Evolutionary conservation across 2,329 filamentous ascomycete genomes (phyloP).

Genomic region (Scedosporium dehoogii): DNA sequence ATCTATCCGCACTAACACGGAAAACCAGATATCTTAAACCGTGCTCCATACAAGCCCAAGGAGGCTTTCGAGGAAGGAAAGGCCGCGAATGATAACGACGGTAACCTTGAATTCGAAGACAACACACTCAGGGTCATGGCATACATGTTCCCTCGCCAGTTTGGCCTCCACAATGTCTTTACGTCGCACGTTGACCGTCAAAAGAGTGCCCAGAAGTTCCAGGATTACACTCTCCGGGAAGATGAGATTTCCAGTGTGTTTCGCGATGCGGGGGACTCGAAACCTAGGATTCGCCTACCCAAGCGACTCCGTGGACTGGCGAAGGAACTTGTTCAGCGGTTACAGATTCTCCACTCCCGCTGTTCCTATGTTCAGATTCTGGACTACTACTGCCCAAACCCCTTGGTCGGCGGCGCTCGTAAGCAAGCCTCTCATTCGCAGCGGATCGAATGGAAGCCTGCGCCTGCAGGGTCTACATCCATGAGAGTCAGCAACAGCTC

Average conservation of each 20-base stretch:
- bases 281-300: slow-evolving; percentile 30
- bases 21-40: slow-evolving; percentile 9
- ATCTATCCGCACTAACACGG: neutral
- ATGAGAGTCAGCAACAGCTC: neutral
- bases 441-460: neutral
- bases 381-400: slow-evolving; percentile 64
- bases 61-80: slow-evolving; percentile 17
- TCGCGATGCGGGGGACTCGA: neutral
- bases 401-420: neutral
- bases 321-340: slow-evolving; percentile 48
- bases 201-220: slow-evolving; percentile 63
- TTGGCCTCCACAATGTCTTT: slow-evolving; percentile 87
- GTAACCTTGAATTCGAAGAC: slow-evolving; percentile 13
- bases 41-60: slow-evolving; percentile 1
- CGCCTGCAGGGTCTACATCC: slow-evolving; percentile 1
- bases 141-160: slow-evolving; percentile 90
- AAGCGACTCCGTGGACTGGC: slow-evolving; percentile 58
- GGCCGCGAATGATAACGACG: neutral
- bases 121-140: slow-evolving; percentile 69
- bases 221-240: slow-evolving; percentile 80
- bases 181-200: slow-evolving; percentile 54
- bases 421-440: slow-evolving; percentile 1
- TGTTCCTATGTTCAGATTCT: slow-evolving; percentile 77
- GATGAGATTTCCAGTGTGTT: slow-evolving; percentile 53
- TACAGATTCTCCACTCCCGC: slow-evolving; percentile 61